Percentiles rank a stretch among this genome's conserved stretches.
phyloP scores from a whole-genome alignment of 345 rosid genomes.

The Syzygium jambos region DNA sequence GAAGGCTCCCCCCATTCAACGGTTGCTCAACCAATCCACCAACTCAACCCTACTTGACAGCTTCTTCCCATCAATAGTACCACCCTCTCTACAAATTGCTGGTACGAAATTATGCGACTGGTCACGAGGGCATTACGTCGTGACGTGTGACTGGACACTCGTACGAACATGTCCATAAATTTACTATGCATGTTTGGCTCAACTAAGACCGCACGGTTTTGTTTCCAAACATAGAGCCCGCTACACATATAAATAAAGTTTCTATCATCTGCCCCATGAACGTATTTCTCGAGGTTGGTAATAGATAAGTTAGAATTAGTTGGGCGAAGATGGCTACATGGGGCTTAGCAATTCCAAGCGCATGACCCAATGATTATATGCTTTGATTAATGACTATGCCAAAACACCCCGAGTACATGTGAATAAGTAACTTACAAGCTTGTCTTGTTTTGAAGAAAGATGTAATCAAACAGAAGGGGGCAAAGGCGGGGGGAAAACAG shows the following conservation, averaged over 20 bases:
- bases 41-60: background rate
- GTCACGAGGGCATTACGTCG: background rate
- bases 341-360: background rate
- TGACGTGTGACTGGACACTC: background rate
- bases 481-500: background rate
- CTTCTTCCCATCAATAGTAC: background rate
- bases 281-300: background rate
- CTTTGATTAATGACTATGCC: no score
- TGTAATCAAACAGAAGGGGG: background rate
- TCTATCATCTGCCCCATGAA: background rate
- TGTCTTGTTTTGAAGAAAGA: background rate
- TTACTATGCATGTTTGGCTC: background rate
- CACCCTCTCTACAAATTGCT: background rate
- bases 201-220: background rate
- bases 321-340: background rate
- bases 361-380: background rate
- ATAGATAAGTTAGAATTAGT: background rate
- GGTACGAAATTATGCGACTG: background rate
- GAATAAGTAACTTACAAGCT: no score
- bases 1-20: background rate
- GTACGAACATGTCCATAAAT: background rate
- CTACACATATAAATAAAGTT: no score
- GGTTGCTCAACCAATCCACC: background rate
- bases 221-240: background rate
- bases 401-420: no score